These are phyloP conservation scores for Zygosaccharomyces bisporus DNA, from an alignment of 805 yeast genomes.

Conservation along the genomic window DNA sequence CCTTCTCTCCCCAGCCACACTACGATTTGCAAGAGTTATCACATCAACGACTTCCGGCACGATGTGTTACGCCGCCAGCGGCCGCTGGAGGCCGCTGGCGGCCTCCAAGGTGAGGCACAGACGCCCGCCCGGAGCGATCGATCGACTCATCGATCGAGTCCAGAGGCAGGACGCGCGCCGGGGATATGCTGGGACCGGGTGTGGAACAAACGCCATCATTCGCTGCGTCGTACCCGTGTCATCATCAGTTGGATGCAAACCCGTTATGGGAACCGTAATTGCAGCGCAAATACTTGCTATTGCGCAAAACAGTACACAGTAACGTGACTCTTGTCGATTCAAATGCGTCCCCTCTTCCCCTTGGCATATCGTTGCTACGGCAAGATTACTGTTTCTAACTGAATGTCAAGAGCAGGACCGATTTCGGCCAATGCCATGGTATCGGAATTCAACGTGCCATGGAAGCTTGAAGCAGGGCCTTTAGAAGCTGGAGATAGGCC, in stretches of 20 bases:
- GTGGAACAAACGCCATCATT: not conserved
- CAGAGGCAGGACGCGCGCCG: not conserved
- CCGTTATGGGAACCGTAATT: conserved; percentile 1
- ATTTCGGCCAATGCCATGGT: not conserved
- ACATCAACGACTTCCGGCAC: not conserved
- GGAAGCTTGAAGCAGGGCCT: not conserved
- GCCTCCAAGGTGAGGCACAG: not conserved
- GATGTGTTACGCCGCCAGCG: not conserved
- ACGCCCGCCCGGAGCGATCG: not conserved
- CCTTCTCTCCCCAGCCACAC: not conserved
- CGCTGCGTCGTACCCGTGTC: not conserved
- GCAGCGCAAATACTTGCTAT: not conserved
- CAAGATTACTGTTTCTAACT: not conserved
- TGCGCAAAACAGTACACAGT: not conserved
- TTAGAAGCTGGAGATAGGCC: not conserved
- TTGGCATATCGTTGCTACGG: conserved; percentile 7
- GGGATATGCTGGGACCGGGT: not conserved
- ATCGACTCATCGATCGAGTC: not conserved
- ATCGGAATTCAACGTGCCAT: not conserved
- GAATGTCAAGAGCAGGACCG: not conserved
- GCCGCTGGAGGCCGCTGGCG: not conserved
- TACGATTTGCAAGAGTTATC: not conserved
- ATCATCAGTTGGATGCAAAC: not conserved
- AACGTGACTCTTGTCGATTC: not conserved
- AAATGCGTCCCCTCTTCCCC: not conserved